Conservation (phyloP, 164 flowering plant species). For the Nymphaea thermarum region DNA sequence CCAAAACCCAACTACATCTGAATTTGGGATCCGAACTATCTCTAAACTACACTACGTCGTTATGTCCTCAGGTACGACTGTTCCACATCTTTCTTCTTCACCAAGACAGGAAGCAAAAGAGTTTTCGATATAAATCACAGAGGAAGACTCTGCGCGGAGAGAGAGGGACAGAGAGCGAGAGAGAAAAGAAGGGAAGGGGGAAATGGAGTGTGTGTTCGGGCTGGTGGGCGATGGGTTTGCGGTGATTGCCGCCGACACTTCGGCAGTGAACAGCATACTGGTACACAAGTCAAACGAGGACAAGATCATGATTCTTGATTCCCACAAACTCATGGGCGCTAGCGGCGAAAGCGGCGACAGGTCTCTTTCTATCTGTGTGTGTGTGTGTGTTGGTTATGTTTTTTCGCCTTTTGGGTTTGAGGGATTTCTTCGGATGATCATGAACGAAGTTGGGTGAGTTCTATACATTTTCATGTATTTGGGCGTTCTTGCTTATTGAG, state of each 20-base stretch:
- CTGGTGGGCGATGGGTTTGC: conserved; percentile 83
- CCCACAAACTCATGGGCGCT: conserved; percentile 94
- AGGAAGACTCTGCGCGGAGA: background rate
- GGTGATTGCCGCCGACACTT: conserved; percentile 74
- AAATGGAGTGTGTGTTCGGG: conserved; percentile 95
- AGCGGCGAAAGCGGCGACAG: conserved; percentile 93
- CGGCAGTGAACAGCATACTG: conserved; percentile 86
- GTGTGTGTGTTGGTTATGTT: background rate
- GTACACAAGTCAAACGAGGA: conserved; percentile 93
- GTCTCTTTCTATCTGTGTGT: background rate
- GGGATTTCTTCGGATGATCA: background rate
- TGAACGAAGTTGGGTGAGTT: background rate
- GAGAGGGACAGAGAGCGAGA: background rate
- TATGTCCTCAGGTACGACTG: too few species aligned
- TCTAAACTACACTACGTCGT: too few species aligned
- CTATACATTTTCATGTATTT: background rate
- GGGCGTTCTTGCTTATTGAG: too few species aligned
- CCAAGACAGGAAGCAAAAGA: background rate
- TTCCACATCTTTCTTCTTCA: background rate
- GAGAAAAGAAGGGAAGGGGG: conserved; percentile 1
- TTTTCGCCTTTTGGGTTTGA: background rate
- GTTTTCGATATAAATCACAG: background rate
- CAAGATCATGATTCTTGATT: conserved; percentile 87
- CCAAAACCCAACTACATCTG: too few species aligned
- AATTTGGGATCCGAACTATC: too few species aligned